Percentiles rank a stretch among this genome's conserved stretches.
These are phyloP conservation scores for Albizia julibrissin DNA, from an alignment of 306 rosid genomes.

Conservation along the genomic window DNA sequence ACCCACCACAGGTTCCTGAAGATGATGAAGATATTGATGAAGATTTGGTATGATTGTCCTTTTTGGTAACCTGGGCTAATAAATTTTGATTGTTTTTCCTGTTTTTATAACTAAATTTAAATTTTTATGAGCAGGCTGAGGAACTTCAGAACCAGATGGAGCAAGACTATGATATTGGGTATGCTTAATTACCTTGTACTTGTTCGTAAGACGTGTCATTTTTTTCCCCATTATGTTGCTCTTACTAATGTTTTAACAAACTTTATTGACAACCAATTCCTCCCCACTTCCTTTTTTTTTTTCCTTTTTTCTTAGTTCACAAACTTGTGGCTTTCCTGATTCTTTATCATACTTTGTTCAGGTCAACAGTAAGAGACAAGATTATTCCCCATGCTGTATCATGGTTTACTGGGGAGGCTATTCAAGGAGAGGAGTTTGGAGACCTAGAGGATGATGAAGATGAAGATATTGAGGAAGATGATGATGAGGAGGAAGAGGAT, in stretches of 20 bases:
- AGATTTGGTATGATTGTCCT: conserved; percentile 55
- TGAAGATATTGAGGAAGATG: conserved; percentile 55
- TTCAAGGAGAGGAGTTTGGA: conserved; percentile 75
- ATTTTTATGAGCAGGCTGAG: conserved; percentile 60
- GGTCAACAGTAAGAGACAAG: conserved; percentile 90
- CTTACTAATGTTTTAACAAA: background rate
- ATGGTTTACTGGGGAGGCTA: conserved; percentile 97
- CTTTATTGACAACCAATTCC: background rate
- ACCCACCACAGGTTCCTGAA: conserved; percentile 90
- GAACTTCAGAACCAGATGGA: conserved; percentile 90
- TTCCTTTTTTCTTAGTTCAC: background rate
- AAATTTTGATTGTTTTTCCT: background rate
- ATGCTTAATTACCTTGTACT: conserved; percentile 27
- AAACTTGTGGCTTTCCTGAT: background rate
- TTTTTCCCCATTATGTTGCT: background rate
- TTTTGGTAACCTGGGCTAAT: background rate
- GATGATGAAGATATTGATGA: conserved; percentile 93
- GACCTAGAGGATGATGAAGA: conserved; percentile 76
- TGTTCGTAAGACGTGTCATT: background rate
- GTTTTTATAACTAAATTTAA: background rate
- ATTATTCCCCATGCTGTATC: conserved; percentile 94
- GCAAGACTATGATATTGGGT: conserved; percentile 94
- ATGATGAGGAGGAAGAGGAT: conserved; percentile 62
- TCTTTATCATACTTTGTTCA: conserved; percentile 26
- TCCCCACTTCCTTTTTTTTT: background rate